Conservation (phyloP, 2,329 filamentous ascomycete species). For the Eutypella sp. region DNA sequence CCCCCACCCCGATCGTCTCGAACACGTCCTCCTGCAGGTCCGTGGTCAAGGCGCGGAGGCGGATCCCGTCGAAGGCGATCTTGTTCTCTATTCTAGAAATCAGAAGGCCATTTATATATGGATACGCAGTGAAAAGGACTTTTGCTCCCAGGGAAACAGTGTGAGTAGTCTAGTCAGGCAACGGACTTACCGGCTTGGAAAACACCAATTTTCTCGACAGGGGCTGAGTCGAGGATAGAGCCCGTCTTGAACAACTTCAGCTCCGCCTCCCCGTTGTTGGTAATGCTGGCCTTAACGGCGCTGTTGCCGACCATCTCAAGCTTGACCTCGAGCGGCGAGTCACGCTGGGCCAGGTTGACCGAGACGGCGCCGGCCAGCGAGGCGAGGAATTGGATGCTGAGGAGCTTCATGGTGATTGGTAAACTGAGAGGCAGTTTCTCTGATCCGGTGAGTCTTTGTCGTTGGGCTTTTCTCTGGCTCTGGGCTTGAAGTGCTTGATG, state of each 20-base stretch:
- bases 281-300: conserved; percentile 43
- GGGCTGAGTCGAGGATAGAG: conserved; percentile 42
- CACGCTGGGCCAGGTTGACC: conserved; percentile 30
- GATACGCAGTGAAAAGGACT: not conserved
- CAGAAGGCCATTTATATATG: too few relatives aligned
- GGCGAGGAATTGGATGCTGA: conserved; percentile 30
- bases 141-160: not conserved
- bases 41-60: conserved; percentile 41
- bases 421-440: too few relatives aligned
- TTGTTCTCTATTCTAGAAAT: conserved; percentile 29
- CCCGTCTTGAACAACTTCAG: conserved; percentile 46
- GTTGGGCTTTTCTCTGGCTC: not conserved
- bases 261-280: conserved; percentile 41
- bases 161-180: not conserved
- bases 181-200: conserved; percentile 36
- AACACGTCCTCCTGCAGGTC: conserved; percentile 45
- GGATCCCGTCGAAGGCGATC: conserved; percentile 49
- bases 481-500: not conserved
- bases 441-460: too few relatives aligned
- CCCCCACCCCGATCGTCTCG: conserved; percentile 40
- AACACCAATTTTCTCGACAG: conserved; percentile 45
- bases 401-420: conserved; percentile 33
- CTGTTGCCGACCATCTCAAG: conserved; percentile 43
- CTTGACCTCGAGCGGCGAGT: conserved; percentile 38
- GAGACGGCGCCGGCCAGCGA: conserved; percentile 32